Evolutionary conservation across 1,139 yeast genomes (phyloP).

Genomic region (Debaryomycetaceae sp.): DNA sequence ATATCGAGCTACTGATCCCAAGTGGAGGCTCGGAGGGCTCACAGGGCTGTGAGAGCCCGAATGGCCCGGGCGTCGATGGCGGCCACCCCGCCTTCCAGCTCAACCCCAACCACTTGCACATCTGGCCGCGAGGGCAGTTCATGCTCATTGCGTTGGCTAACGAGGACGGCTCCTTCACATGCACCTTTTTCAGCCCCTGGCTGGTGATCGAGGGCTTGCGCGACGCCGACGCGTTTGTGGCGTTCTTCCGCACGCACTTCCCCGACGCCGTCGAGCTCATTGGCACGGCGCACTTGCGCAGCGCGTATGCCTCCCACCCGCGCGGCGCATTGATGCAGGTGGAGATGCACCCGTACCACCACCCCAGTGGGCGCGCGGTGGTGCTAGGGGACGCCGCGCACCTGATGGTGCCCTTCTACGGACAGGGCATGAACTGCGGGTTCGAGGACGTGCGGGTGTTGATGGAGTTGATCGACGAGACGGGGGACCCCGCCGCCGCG

Average conservation of each 20-base stretch:
- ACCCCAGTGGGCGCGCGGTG: slow-evolving; percentile 55
- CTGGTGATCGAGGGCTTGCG: slow-evolving; percentile 50
- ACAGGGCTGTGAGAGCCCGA: background rate
- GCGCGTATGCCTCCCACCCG: slow-evolving; percentile 59
- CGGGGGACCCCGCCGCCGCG: slow-evolving; percentile 43
- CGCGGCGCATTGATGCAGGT: slow-evolving; percentile 73
- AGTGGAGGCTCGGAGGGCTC: slow-evolving; percentile 10
- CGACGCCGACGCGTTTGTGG: slow-evolving; percentile 37
- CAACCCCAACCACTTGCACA: slow-evolving; percentile 77
- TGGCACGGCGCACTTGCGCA: slow-evolving; percentile 51
- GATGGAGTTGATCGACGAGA: slow-evolving; percentile 48
- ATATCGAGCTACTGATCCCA: slow-evolving; percentile 74
- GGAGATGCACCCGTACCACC: slow-evolving; percentile 66
- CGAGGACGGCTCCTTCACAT: slow-evolving; percentile 79
- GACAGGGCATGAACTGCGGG: slow-evolving; percentile 97
- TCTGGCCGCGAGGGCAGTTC: slow-evolving; percentile 85
- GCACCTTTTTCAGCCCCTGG: slow-evolving; percentile 88
- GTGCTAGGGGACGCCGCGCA: slow-evolving; percentile 93
- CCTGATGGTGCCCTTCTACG: slow-evolving; percentile 95
- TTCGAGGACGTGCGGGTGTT: slow-evolving; percentile 81
- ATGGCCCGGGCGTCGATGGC: slow-evolving; percentile 11
- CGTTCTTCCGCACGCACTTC: slow-evolving; percentile 59
- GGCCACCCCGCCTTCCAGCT: slow-evolving; percentile 35
- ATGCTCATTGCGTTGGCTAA: slow-evolving; percentile 93
- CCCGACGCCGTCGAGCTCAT: slow-evolving; percentile 71